A percentile compares a stretch with the other conserved stretches of the same genome.
Conservation (phyloP, 148 eudicot genomes). For the Suaeda aralocaspica region DNA sequence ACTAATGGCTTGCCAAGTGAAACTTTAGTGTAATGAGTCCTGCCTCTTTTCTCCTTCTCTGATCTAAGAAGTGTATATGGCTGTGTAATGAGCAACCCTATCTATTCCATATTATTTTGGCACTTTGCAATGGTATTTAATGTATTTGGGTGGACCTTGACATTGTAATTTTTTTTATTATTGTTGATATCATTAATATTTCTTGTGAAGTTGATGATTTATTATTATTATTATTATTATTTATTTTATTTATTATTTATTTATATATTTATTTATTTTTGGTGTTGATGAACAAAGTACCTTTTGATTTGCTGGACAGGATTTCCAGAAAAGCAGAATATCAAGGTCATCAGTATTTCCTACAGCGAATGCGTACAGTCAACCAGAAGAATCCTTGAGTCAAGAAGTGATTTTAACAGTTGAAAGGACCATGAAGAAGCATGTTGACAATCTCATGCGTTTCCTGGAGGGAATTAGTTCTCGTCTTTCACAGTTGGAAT, state of each 20-base stretch:
- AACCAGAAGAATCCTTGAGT: slow-evolving; percentile 67
- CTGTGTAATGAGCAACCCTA: not conserved
- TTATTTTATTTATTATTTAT: not conserved
- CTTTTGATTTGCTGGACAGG: slow-evolving; percentile 43
- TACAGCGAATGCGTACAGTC: slow-evolving; percentile 51
- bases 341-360: slow-evolving; percentile 79
- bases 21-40: no score
- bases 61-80: not conserved
- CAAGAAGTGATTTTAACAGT: slow-evolving; percentile 67
- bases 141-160: not conserved
- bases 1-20: no score
- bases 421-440: slow-evolving; percentile 85
- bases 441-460: slow-evolving; percentile 90
- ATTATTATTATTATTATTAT: no score
- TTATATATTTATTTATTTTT: not conserved
- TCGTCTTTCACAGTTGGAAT: slow-evolving; percentile 83
- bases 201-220: no score
- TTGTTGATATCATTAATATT: no score
- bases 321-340: slow-evolving; percentile 88
- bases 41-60: not conserved
- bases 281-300: not conserved
- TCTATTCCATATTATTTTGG: not conserved
- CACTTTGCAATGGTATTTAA: not conserved
- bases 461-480: slow-evolving; percentile 98
- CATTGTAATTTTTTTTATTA: not conserved